Base-by-base conservation (phyloP, 1,284 basidiomycete genomes). In the Xanthoconium separans region DNA sequence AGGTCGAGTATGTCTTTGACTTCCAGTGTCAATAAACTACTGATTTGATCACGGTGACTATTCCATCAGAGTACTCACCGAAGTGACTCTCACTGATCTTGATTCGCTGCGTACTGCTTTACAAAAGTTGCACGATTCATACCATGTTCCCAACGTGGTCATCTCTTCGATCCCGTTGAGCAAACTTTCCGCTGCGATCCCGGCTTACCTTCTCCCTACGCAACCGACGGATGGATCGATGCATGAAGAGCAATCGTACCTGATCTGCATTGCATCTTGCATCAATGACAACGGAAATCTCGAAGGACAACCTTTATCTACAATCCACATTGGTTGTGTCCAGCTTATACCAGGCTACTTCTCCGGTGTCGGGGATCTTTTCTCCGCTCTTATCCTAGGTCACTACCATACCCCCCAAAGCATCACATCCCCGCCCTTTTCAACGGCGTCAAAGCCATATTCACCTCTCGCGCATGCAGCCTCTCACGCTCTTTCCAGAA, bases 331-430 rank as follows among this genome's bases (percentile, higher is more conserved):
- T 0, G 83, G 85, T 61, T 80, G 79, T 43, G 85, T 98, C 11
- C 89, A 91, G 1, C 83, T 89, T 41, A 81, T 98, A 27, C 84
- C 89, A 20, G 94, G 94, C 10, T 97, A 98, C 75, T 99, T 96
- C 70, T 91, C 92, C 11, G 97, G 96, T 27, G 95, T 98, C 3
- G 97, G 96, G 13, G 96, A 99, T 69, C 83, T 98, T 50, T 99
- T 99, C 75, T 95, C 95, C 2, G 93, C 97, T 0, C 83, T 99
- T 51, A 84, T 95, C 16, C 77, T 97, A 0, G 96, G 87, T 0
- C 88, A 95, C 63, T 98, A 87, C 70, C 66, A 73, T n/a, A 63
- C 70, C 15, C 47, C 65, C 12, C 48, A 51, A 30, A 27, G 27
- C 10, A 29, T 20, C 34, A 3, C 48, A 1, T 18, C 41, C 6